Conservation (phyloP, 2,329 filamentous ascomycete genomes). For the Paecilomyces niveus region DNA sequence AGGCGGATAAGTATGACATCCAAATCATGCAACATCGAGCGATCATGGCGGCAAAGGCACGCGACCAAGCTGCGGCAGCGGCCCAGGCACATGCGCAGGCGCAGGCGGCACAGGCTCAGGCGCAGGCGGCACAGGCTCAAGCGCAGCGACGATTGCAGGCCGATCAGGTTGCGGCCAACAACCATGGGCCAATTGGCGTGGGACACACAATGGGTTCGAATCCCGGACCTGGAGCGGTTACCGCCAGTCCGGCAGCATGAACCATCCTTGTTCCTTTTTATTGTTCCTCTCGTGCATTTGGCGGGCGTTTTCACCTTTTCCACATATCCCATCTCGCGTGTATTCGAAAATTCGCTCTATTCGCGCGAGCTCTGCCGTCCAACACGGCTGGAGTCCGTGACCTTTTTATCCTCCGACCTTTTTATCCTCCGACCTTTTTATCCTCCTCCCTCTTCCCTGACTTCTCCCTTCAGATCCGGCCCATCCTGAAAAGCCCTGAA, state of each 20-base stretch:
- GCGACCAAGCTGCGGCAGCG: constrained; percentile 35
- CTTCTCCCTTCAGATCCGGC: constrained; percentile 2
- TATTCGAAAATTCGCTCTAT: constrained; percentile 8
- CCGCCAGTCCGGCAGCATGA: constrained; percentile 24
- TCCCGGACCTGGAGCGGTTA: constrained; percentile 21
- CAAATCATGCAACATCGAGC: constrained; percentile 51
- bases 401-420: constrained; percentile 3
- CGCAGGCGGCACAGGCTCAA: constrained; percentile 21
- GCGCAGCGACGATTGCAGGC: constrained; percentile 29
- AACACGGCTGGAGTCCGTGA: not conserved
- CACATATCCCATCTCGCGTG: constrained; percentile 12
- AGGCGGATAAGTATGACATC: constrained; percentile 62
- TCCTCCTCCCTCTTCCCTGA: constrained; percentile 3
- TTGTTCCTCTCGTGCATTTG: constrained; percentile 20
- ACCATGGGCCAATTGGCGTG: constrained; percentile 10
- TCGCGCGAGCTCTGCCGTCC: constrained; percentile 2
- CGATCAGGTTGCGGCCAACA: constrained; percentile 22
- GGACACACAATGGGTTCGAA: constrained; percentile 22
- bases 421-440: constrained; percentile 2
- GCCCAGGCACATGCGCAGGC: constrained; percentile 18
- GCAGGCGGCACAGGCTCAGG: constrained; percentile 25
- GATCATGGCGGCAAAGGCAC: constrained; percentile 40
- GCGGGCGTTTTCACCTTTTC: constrained; percentile 21
- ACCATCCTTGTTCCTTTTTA: constrained; percentile 11
- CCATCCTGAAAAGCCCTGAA: constrained; percentile 5